Percentiles rank a stretch among this genome's conserved stretches.
phyloP scores from a whole-genome alignment of 768 basidiomycete genomes.

The Boletus huronensis region DNA sequence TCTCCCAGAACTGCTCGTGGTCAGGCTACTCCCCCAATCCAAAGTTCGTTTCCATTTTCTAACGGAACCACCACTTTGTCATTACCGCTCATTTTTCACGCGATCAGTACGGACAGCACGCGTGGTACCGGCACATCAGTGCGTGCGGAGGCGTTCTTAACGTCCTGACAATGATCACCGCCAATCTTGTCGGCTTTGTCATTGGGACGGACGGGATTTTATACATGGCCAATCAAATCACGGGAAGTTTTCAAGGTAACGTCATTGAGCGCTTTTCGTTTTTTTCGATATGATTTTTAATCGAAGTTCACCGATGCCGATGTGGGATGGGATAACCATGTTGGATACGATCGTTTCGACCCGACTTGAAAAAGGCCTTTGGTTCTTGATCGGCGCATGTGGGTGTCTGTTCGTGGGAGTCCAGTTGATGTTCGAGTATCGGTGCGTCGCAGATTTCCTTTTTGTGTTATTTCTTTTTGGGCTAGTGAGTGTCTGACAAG shows the following conservation, averaged over 20 bases:
- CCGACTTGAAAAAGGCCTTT: conserved; percentile 44
- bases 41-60: conserved; percentile 44
- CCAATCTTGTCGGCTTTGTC: conserved; percentile 94
- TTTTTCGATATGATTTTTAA: not conserved
- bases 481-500: conserved; percentile 1
- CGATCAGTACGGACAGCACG: conserved; percentile 55
- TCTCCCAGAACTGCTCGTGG: conserved; percentile 73
- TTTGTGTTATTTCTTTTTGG: not conserved
- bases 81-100: conserved; percentile 1
- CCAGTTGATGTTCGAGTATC: conserved; percentile 96
- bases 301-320: not conserved
- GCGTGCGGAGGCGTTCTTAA: conserved; percentile 83
- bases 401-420: conserved; percentile 72
- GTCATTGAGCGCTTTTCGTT: not conserved
- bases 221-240: conserved; percentile 61
- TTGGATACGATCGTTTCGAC: not conserved
- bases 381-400: conserved; percentile 59
- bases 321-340: not conserved
- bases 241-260: conserved; percentile 64
- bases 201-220: conserved; percentile 77
- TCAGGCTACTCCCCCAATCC: conserved; percentile 53
- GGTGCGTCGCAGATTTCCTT: conserved; percentile 45
- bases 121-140: conserved; percentile 86
- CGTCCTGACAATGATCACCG: conserved; percentile 83
- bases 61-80: not conserved